A percentile compares a stretch with the other conserved stretches of the same genome.
These are phyloP conservation scores for Pezicula radicicola DNA, from an alignment of 2,329 filamentous ascomycete genomes.

Conservation along the genomic window DNA sequence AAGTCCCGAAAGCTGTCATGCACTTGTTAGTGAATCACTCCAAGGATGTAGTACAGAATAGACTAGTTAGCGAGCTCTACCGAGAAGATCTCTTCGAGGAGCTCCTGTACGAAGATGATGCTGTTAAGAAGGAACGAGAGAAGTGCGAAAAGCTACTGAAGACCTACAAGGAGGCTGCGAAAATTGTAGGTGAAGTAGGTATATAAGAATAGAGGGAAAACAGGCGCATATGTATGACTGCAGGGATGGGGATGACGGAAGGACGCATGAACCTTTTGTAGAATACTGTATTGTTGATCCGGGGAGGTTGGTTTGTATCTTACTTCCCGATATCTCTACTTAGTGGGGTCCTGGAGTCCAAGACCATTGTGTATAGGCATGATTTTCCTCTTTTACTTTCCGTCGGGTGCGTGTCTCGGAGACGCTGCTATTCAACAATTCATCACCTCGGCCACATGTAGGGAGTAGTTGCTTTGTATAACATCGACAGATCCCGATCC, in stretches of 20 bases:
- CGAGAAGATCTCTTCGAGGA: slow-evolving; percentile 89
- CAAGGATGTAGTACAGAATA: slow-evolving; percentile 96
- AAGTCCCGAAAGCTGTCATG: slow-evolving; percentile 98
- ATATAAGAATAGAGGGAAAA: slow-evolving; percentile 30
- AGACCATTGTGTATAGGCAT: slow-evolving; percentile 2
- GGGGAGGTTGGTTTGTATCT: slow-evolving; percentile 2
- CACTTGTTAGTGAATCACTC: slow-evolving; percentile 97
- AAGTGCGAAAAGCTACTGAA: slow-evolving; percentile 96
- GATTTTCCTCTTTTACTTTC: too few species aligned
- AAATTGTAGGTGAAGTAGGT: slow-evolving; percentile 98
- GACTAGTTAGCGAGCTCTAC: slow-evolving; percentile 93
- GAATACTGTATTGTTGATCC: slow-evolving; percentile 21
- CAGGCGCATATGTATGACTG: not conserved
- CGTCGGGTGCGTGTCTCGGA: too few species aligned
- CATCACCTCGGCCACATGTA: too few species aligned
- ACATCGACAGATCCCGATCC: too few species aligned
- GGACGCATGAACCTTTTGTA: slow-evolving; percentile 16
- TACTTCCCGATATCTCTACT: slow-evolving; percentile 12
- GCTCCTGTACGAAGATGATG: slow-evolving; percentile 94
- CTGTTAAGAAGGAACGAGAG: slow-evolving; percentile 94
- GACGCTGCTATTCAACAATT: too few species aligned
- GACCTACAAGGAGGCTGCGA: slow-evolving; percentile 96
- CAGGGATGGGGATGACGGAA: slow-evolving; percentile 7
- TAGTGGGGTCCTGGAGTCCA: slow-evolving; percentile 6
- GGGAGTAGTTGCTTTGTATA: too few species aligned